phyloP scores from a whole-genome alignment of 768 basidiomycete species.

The Leccinum olivaceopallidum region DNA sequence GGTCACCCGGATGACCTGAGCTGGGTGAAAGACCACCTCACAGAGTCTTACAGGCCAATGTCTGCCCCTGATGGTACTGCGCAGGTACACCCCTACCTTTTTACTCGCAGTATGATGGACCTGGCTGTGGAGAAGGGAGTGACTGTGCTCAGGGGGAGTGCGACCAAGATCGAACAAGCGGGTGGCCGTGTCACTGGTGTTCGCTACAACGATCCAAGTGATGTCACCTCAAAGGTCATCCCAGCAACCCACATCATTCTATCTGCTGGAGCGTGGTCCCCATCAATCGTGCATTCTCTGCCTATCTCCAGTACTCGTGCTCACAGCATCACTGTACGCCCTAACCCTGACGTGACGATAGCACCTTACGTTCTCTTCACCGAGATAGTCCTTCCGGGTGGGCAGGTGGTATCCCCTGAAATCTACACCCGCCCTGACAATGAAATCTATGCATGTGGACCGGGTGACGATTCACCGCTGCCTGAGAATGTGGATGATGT shows the following conservation, averaged over 20 bases:
- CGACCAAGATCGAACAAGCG: constrained; percentile 44
- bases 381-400: constrained; percentile 51
- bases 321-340: constrained; percentile 69
- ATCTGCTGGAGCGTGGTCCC: constrained; percentile 87
- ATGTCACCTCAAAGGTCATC: constrained; percentile 35
- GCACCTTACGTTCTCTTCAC: constrained; percentile 85
- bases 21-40: constrained; percentile 59
- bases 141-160: constrained; percentile 47
- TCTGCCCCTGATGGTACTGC: constrained; percentile 53
- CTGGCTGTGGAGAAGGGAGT: constrained; percentile 59
- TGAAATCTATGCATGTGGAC: constrained; percentile 78
- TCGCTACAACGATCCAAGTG: constrained; percentile 31
- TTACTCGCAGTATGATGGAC: constrained; percentile 71
- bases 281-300: constrained; percentile 53
- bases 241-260: constrained; percentile 71
- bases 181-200: constrained; percentile 49
- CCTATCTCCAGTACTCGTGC: constrained; percentile 67
- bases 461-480: constrained; percentile 70
- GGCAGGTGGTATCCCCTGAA: constrained; percentile 50
- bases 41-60: constrained; percentile 63
- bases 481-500: constrained; percentile 77
- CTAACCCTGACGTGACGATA: constrained; percentile 44
- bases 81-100: constrained; percentile 75
- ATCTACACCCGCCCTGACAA: constrained; percentile 71
- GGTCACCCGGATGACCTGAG: constrained; percentile 51